phyloP scores from a whole-genome alignment of 1,139 yeast genomes.

The Casaregolazyma lundiana region DNA sequence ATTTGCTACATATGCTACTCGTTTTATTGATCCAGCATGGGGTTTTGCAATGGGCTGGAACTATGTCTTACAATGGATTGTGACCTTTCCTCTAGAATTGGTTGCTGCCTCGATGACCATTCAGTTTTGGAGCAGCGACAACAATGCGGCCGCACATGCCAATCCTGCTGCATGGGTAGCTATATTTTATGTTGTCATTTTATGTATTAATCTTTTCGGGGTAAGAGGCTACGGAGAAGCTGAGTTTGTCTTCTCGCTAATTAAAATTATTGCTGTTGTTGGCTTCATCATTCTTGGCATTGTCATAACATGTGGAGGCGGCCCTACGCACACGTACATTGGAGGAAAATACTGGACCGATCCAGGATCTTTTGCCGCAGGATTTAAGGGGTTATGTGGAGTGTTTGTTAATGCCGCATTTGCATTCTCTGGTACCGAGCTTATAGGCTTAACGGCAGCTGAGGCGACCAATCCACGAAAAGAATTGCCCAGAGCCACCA shows the following conservation, averaged over 20 bases:
- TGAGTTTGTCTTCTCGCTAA: slow-evolving; percentile 53
- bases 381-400: slow-evolving; percentile 76
- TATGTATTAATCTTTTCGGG: slow-evolving; percentile 58
- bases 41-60: slow-evolving; percentile 86
- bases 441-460: slow-evolving; percentile 80
- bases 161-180: slow-evolving; percentile 67
- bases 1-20: slow-evolving; percentile 63
- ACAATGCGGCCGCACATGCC: slow-evolving; percentile 44
- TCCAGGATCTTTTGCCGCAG: slow-evolving; percentile 62
- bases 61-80: slow-evolving; percentile 72
- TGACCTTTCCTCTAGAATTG: slow-evolving; percentile 67
- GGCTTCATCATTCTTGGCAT: slow-evolving; percentile 65
- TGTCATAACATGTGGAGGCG: slow-evolving; percentile 63
- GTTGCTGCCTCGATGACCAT: slow-evolving; percentile 73
- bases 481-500: slow-evolving; percentile 62
- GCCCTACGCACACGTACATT: slow-evolving; percentile 55
- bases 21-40: slow-evolving; percentile 70
- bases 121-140: slow-evolving; percentile 56
- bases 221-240: slow-evolving; percentile 71
- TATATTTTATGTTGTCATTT: slow-evolving; percentile 53
- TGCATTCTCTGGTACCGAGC: slow-evolving; percentile 79
- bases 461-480: slow-evolving; percentile 73
- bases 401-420: slow-evolving; percentile 84
- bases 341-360: slow-evolving; percentile 59
- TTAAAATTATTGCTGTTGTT: slow-evolving; percentile 54